A percentile compares a stretch with the other conserved stretches of the same genome.
Evolutionary conservation across 2,329 filamentous ascomycete species (phyloP).

Genomic region (Hypoxylon sp.): DNA sequence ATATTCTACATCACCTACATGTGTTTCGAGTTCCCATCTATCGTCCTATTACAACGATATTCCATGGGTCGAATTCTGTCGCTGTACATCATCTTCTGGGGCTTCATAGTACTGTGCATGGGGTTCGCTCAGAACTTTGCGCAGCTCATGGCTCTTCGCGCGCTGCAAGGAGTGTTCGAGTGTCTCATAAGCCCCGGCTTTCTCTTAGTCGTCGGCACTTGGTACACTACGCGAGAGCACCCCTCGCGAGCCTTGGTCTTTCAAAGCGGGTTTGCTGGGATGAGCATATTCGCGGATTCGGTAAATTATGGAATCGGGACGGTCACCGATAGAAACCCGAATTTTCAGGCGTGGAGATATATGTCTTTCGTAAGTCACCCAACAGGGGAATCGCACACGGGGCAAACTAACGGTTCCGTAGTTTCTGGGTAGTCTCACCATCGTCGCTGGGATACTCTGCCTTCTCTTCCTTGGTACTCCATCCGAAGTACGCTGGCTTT

Average conservation of each 20-base stretch:
- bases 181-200: slow-evolving; percentile 56
- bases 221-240: slow-evolving; percentile 56
- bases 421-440: slow-evolving; percentile 54
- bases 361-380: slow-evolving; percentile 53
- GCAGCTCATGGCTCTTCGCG: slow-evolving; percentile 53
- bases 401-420: slow-evolving; percentile 20
- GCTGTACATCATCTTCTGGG: slow-evolving; percentile 51
- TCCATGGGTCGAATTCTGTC: slow-evolving; percentile 50
- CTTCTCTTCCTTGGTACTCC: slow-evolving; percentile 54
- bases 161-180: slow-evolving; percentile 55
- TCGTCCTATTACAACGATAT: slow-evolving; percentile 50
- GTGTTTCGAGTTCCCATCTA: slow-evolving; percentile 50
- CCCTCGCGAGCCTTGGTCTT: slow-evolving; percentile 53
- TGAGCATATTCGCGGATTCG: slow-evolving; percentile 52
- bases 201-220: slow-evolving; percentile 53
- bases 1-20: slow-evolving; percentile 52
- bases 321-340: slow-evolving; percentile 44
- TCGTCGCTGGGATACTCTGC: slow-evolving; percentile 51
- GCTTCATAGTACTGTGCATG: slow-evolving; percentile 53
- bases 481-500: slow-evolving; percentile 55
- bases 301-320: slow-evolving; percentile 55
- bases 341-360: slow-evolving; percentile 54
- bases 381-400: neutral
- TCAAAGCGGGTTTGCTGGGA: slow-evolving; percentile 54
- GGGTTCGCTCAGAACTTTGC: slow-evolving; percentile 55